Conservation (phyloP, 2,329 filamentous ascomycete genomes). For the Fusarium sp. region DNA sequence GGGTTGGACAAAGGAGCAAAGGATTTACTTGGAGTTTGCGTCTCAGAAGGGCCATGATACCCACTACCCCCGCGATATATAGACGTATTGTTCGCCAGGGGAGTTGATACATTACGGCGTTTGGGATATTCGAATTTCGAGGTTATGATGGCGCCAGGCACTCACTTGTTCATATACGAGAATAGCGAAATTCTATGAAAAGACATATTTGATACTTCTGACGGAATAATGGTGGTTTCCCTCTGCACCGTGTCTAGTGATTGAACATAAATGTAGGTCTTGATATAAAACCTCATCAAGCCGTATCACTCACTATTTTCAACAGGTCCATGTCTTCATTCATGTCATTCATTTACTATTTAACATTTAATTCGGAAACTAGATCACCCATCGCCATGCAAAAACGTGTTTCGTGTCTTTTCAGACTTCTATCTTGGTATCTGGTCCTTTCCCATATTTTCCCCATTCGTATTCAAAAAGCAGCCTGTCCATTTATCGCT, state of each 20-base stretch:
- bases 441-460: conserved; percentile 2
- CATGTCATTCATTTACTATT: conserved; percentile 1
- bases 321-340: not conserved
- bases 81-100: conserved; percentile 13
- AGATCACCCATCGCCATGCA: conserved; percentile 26
- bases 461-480: not conserved
- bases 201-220: not conserved
- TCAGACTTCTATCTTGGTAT: conserved; percentile 31
- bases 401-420: conserved; percentile 13
- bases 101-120: conserved; percentile 41
- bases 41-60: conserved; percentile 47
- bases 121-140: conserved; percentile 30
- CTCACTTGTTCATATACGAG: conserved; percentile 16
- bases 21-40: conserved; percentile 38
- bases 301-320: conserved; percentile 1
- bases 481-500: conserved; percentile 6
- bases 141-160: conserved; percentile 3
- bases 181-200: not conserved
- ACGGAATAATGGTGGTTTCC: too few relatives aligned
- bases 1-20: conserved; percentile 34
- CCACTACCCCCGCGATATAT: conserved; percentile 29
- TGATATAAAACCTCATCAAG: not conserved
- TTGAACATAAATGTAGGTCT: not conserved
- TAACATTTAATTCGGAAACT: conserved; percentile 9
- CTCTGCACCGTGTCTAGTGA: not conserved